Evolutionary conservation across 257 asterid genomes (phyloP).

Genomic region (Solanum chilense): DNA sequence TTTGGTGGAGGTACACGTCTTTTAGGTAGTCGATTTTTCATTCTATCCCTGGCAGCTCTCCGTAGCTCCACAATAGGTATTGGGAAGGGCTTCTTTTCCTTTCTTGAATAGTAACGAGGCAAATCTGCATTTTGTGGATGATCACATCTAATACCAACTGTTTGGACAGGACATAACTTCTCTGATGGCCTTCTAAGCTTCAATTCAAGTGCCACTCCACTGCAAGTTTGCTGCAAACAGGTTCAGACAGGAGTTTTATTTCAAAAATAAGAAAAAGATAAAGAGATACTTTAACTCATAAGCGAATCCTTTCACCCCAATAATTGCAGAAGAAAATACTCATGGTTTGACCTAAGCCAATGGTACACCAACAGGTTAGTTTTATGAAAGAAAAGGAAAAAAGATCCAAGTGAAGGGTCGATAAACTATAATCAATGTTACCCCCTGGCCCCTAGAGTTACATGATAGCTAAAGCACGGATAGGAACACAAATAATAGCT

Average conservation of each 20-base stretch:
- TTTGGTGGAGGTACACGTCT: conserved; percentile 70
- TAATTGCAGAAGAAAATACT: not conserved
- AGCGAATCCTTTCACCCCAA: not conserved
- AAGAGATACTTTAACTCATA: not conserved
- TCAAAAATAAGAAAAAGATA: not conserved
- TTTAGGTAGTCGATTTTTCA: conserved; percentile 56
- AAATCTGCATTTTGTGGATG: conserved; percentile 87
- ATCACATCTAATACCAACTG: conserved; percentile 32
- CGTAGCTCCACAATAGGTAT: conserved; percentile 82
- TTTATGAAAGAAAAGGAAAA: not conserved
- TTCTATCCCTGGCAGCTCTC: conserved; percentile 80
- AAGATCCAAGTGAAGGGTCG: not conserved
- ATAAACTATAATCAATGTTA: not conserved
- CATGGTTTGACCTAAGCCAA: not conserved
- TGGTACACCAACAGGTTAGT: not conserved
- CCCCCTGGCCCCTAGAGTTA: not conserved
- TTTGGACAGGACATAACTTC: conserved; percentile 14
- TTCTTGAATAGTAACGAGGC: conserved; percentile 77
- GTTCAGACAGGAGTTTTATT: not conserved
- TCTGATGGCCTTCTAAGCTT: conserved; percentile 16
- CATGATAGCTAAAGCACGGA: not conserved
- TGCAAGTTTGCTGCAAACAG: conserved; percentile 37
- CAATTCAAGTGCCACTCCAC: conserved; percentile 14
- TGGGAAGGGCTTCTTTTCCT: conserved; percentile 91
- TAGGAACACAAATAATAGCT: not conserved